phyloP scores from a whole-genome alignment of 768 basidiomycete species.

The Macrolepiota albuminosa region DNA sequence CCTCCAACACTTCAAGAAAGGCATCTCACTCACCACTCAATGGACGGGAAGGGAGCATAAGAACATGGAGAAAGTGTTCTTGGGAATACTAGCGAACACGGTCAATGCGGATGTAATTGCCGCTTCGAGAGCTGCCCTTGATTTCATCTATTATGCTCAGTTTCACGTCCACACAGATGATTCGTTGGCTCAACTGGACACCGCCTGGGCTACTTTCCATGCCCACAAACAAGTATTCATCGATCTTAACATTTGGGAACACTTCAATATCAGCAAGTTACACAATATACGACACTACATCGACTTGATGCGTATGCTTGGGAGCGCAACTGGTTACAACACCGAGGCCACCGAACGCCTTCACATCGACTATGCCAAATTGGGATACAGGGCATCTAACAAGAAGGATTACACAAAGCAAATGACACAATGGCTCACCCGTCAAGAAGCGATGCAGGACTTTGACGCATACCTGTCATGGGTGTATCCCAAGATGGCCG shows the following conservation, averaged over 20 bases:
- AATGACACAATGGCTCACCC: slow-evolving; percentile 33
- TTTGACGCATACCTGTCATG: too few species aligned
- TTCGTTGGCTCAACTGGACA: slow-evolving; percentile 20
- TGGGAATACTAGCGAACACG: not conserved
- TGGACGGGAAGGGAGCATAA: not conserved
- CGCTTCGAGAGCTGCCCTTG: not conserved
- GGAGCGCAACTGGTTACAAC: slow-evolving; percentile 27
- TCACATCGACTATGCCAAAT: not conserved
- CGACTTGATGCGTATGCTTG: slow-evolving; percentile 21
- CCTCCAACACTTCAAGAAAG: not conserved
- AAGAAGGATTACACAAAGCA: slow-evolving; percentile 25
- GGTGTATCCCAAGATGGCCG: too few species aligned
- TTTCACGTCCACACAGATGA: slow-evolving; percentile 23
- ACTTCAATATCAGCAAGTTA: slow-evolving; percentile 37
- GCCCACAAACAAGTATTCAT: slow-evolving; percentile 25
- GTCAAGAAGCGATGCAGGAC: slow-evolving; percentile 27
- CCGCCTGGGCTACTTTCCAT: slow-evolving; percentile 25
- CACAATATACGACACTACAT: too few species aligned
- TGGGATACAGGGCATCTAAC: slow-evolving; percentile 24
- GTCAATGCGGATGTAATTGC: not conserved
- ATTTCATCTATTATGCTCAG: slow-evolving; percentile 28
- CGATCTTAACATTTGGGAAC: slow-evolving; percentile 18
- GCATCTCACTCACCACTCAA: not conserved
- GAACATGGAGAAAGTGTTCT: not conserved
- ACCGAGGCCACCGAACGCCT: slow-evolving; percentile 28